Evolutionary conservation across 768 basidiomycete species (phyloP).

Genomic region (Psilocybe tampanensis): DNA sequence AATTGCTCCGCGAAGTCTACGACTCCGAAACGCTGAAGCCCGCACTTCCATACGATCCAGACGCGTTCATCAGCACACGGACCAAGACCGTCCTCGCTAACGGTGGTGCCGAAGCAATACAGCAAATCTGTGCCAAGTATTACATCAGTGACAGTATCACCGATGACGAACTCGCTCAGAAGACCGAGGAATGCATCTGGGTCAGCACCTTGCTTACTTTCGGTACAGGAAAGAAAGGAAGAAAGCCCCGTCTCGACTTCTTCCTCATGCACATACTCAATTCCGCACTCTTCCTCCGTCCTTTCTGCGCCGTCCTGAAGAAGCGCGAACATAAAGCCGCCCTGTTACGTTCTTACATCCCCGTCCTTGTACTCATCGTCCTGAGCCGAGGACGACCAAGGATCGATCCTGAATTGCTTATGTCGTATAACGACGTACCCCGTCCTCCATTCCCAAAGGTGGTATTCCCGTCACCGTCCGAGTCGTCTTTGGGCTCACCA

Average conservation of each 20-base stretch:
- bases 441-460: slow-evolving; percentile 33
- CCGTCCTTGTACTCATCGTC: slow-evolving; percentile 34
- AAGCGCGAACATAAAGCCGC: slow-evolving; percentile 40
- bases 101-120: slow-evolving; percentile 48
- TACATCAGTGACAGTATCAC: slow-evolving; percentile 33
- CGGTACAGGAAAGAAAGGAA: slow-evolving; percentile 45
- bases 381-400: slow-evolving; percentile 51
- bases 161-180: slow-evolving; percentile 37
- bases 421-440: slow-evolving; percentile 46
- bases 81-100: slow-evolving; percentile 33
- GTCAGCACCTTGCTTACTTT: slow-evolving; percentile 48
- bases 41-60: slow-evolving; percentile 51
- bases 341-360: slow-evolving; percentile 45
- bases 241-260: slow-evolving; percentile 55
- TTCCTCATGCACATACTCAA: slow-evolving; percentile 65
- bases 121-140: slow-evolving; percentile 43
- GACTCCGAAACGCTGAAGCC: slow-evolving; percentile 51
- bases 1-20: slow-evolving; percentile 52
- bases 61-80: slow-evolving; percentile 40
- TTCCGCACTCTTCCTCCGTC: slow-evolving; percentile 50
- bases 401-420: slow-evolving; percentile 48
- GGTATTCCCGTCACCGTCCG: slow-evolving; percentile 8
- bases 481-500: slow-evolving; percentile 36
- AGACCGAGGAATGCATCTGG: slow-evolving; percentile 55
- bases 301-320: slow-evolving; percentile 35